These are phyloP conservation scores for Amanita muscaria DNA, from an alignment of 768 basidiomycete species.

Conservation along the genomic window DNA sequence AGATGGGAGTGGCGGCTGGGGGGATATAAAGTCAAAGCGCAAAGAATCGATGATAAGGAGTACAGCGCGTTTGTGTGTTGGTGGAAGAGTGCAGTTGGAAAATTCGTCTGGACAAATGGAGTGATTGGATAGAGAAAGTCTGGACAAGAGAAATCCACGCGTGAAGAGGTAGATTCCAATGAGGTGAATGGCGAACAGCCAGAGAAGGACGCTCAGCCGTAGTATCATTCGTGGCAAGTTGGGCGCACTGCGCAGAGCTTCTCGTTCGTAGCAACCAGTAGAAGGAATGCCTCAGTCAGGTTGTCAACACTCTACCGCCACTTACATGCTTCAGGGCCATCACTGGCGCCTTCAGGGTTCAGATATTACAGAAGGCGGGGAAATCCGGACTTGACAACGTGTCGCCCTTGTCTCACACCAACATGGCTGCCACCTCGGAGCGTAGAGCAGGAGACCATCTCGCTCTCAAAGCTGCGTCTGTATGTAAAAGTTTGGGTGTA, in stretches of 20 bases:
- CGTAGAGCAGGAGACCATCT: neutral
- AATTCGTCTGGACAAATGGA: constrained; percentile 33
- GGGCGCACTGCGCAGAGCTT: too few species aligned
- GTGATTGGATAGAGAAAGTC: constrained; percentile 58
- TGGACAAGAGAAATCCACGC: constrained; percentile 79
- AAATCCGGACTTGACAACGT: too few species aligned
- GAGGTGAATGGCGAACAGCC: constrained; percentile 60
- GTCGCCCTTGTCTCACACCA: neutral
- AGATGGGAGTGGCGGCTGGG: constrained; percentile 49
- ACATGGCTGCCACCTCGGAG: neutral
- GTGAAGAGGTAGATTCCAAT: constrained; percentile 86
- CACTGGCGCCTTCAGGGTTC: neutral
- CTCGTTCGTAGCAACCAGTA: too few species aligned
- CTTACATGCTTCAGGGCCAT: too few species aligned
- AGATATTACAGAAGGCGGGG: neutral
- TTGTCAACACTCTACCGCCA: too few species aligned
- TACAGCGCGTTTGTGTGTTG: constrained; percentile 74
- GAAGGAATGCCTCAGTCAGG: too few species aligned
- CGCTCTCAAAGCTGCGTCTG: constrained; percentile 4
- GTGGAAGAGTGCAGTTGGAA: constrained; percentile 37
- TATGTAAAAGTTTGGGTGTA: constrained; percentile 9
- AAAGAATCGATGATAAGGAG: constrained; percentile 87
- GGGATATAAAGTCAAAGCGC: constrained; percentile 87
- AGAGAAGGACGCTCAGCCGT: constrained; percentile 27
- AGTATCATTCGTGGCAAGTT: too few species aligned